Evolutionary conservation across 495 filamentous ascomycete genomes (phyloP), one percentile per base, ranked within the genome.

Genomic region (Lentithecium fluviatile): DNA sequence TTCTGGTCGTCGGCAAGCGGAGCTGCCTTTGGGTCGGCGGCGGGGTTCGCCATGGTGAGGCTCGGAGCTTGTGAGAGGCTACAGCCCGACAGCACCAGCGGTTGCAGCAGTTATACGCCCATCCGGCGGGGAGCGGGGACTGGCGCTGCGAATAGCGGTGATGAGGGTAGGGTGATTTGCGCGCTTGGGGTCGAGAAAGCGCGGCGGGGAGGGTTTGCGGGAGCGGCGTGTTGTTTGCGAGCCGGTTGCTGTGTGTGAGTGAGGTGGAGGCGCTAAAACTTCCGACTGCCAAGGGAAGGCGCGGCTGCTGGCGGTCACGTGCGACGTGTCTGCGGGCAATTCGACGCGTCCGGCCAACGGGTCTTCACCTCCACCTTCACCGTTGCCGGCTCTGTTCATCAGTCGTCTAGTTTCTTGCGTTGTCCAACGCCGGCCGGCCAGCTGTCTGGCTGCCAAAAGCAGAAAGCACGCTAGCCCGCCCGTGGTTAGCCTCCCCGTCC

Each of bases 21-120:
- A 13, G 61, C 55, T 11, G 61, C 29, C 23, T 63, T 63, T 40
- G 52, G 17, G 49, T 58, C 59, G 19, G 45, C 45, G 45, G 49
- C 48, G 26, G 47, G 21, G 60, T 51, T 29, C 26, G 61, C 61
- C 61, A 64, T 64, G 61, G 24, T 50, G 49, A 48, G 40, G 40
- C 40, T 43, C 40, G 15, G 40, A 43, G 40, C 40, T 43, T 20
- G 40, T 13, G 40, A 6, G 40, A 43, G 40, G 40, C 40, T 43
- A 20, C 40, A 15, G 19, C 40, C 13, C 40, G 40, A 43, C 40
- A 15, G 36, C 40, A n/a, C 5, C 40, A 20, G 19, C 15, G 40
- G 40, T 15, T 20, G 15, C 13, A 3, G 49, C 24, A 32, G 13
- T 7, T 13, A 34, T 5, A 52, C 23, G 6, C 13, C 45, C 17